These are phyloP conservation scores for Trichoderma simmonsii DNA, from an alignment of 2,329 filamentous ascomycete species.

Conservation along the genomic window DNA sequence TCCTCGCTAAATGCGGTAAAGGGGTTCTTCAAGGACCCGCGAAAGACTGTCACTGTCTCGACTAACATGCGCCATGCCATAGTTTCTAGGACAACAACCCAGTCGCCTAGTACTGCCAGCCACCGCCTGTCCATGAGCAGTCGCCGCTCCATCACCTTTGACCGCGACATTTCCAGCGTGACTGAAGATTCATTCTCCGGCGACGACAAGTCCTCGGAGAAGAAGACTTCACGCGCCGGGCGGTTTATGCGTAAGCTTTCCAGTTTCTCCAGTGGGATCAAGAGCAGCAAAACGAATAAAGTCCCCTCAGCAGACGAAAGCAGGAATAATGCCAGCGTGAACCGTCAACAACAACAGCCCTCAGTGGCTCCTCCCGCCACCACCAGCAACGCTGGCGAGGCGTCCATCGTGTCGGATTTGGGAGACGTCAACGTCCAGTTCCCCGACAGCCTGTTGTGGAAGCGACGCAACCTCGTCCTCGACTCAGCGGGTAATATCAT, in stretches of 20 bases:
- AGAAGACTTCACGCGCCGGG: slow-evolving; percentile 50
- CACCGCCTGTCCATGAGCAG: slow-evolving; percentile 65
- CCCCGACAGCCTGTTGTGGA: slow-evolving; percentile 94
- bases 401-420: slow-evolving; percentile 61
- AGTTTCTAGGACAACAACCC: slow-evolving; percentile 32
- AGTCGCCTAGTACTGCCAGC: slow-evolving; percentile 46
- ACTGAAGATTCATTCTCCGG: slow-evolving; percentile 47
- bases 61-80: slow-evolving; percentile 38
- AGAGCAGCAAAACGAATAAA: slow-evolving; percentile 42
- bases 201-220: slow-evolving; percentile 44
- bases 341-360: slow-evolving; percentile 21
- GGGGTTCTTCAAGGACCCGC: slow-evolving; percentile 59
- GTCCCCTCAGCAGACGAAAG: slow-evolving; percentile 43
- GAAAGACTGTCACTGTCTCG: slow-evolving; percentile 48
- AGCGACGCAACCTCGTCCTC: slow-evolving; percentile 82
- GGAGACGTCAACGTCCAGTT: slow-evolving; percentile 97
- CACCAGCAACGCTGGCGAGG: slow-evolving; percentile 22
- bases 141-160: slow-evolving; percentile 49
- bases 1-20: slow-evolving; percentile 60
- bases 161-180: slow-evolving; percentile 39
- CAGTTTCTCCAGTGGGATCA: slow-evolving; percentile 47
- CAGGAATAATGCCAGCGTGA: not conserved
- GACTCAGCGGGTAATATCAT: slow-evolving; percentile 82
- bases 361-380: slow-evolving; percentile 28
- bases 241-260: slow-evolving; percentile 60